phyloP scores from a whole-genome alignment of 108 stramenopile genomes.

The Chaetoceros muelleri region DNA sequence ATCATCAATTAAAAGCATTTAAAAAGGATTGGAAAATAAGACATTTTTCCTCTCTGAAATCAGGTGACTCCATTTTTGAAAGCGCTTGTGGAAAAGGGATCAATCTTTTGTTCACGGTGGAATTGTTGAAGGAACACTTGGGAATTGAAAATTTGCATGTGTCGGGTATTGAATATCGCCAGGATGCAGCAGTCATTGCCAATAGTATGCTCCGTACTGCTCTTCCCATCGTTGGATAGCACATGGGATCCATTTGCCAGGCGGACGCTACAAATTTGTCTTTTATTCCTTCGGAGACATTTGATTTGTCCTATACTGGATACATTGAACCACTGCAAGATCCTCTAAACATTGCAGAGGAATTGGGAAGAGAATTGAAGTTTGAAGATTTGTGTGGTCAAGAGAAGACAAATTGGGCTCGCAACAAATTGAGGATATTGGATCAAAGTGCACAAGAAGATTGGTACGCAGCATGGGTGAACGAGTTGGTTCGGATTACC shows the following conservation, averaged over 20 bases:
- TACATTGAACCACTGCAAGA: constrained; percentile 19
- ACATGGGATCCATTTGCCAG: constrained; percentile 20
- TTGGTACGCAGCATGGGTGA: constrained; percentile 23
- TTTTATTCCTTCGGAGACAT: constrained; percentile 15
- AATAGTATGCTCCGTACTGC: constrained; percentile 3
- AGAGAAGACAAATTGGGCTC: constrained; percentile 5
- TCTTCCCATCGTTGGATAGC: neutral
- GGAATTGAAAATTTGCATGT: constrained; percentile 13
- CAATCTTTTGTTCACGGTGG: constrained; percentile 18
- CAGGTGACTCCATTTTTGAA: constrained; percentile 22
- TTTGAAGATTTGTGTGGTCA: neutral
- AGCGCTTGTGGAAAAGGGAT: constrained; percentile 21
- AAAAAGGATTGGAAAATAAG: neutral
- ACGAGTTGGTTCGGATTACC: constrained; percentile 37
- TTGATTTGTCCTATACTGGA: constrained; percentile 36
- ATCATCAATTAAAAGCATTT: neutral
- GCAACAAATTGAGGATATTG: constrained; percentile 3
- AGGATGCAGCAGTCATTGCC: constrained; percentile 9
- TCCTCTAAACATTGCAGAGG: constrained; percentile 9
- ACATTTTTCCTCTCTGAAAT: neutral
- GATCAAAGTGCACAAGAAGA: constrained; percentile 21
- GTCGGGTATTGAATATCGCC: constrained; percentile 28
- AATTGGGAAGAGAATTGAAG: neutral
- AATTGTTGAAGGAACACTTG: constrained; percentile 17
- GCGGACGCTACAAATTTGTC: constrained; percentile 25